Conservation (phyloP, 1,139 yeast genomes). For the Blastobotrys ciferrii region DNA sequence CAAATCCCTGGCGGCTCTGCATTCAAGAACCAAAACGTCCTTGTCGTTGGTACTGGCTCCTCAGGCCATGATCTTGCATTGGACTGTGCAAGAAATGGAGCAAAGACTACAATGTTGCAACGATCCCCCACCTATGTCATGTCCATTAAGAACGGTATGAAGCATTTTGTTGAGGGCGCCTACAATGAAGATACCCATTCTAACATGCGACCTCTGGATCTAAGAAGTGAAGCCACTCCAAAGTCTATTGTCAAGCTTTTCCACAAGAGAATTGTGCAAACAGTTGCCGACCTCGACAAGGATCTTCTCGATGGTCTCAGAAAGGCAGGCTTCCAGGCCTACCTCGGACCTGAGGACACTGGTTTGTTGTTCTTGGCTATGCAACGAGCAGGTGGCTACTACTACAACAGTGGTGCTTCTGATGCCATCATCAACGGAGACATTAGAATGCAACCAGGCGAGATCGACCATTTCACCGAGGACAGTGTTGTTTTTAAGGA, state of each 20-base stretch:
- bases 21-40: slow-evolving; percentile 42
- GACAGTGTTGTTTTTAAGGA: slow-evolving; percentile 42
- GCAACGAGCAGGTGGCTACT: slow-evolving; percentile 47
- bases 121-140: slow-evolving; percentile 47
- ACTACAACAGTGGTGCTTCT: slow-evolving; percentile 47
- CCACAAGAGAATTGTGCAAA: slow-evolving; percentile 37
- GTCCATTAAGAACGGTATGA: slow-evolving; percentile 39
- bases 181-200: slow-evolving; percentile 40
- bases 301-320: slow-evolving; percentile 36
- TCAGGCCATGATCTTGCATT: slow-evolving; percentile 48
- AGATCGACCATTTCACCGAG: slow-evolving; percentile 38
- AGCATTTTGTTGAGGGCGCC: slow-evolving; percentile 35
- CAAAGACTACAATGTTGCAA: slow-evolving; percentile 43
- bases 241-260: slow-evolving; percentile 33
- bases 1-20: slow-evolving; percentile 25
- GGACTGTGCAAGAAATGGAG: slow-evolving; percentile 45
- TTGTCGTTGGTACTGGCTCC: slow-evolving; percentile 47
- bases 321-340: slow-evolving; percentile 41
- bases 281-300: slow-evolving; percentile 36
- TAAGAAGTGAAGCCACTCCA: slow-evolving; percentile 38
- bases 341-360: slow-evolving; percentile 45
- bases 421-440: slow-evolving; percentile 41
- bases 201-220: slow-evolving; percentile 41
- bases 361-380: slow-evolving; percentile 44
- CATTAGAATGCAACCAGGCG: slow-evolving; percentile 40